These are phyloP conservation scores for Suillus subaureus DNA, from an alignment of 768 basidiomycete genomes.

Conservation along the genomic window DNA sequence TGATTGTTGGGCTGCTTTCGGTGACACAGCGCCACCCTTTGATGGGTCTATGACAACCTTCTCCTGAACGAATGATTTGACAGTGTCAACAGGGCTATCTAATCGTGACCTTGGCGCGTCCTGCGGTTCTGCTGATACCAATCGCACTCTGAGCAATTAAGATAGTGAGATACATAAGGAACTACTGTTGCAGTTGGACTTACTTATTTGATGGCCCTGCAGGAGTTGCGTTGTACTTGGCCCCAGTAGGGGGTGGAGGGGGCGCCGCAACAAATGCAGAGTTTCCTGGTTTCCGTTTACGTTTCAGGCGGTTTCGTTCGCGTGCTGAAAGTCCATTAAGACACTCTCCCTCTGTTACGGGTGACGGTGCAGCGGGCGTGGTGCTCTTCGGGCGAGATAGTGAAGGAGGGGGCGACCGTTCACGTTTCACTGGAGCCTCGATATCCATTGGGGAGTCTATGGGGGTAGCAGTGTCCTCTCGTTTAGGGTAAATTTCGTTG, in stretches of 20 bases:
- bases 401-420: conserved; percentile 37
- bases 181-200: conserved; percentile 18
- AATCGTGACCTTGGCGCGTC: conserved; percentile 52
- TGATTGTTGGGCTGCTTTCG: conserved; percentile 75
- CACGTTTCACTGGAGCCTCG: conserved; percentile 41
- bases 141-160: conserved; percentile 57
- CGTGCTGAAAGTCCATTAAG: conserved; percentile 75
- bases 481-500: conserved; percentile 40
- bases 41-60: conserved; percentile 78
- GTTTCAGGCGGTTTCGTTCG: conserved; percentile 91
- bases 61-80: conserved; percentile 46
- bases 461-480: conserved; percentile 37
- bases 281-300: conserved; percentile 90
- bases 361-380: conserved; percentile 50
- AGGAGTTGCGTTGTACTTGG: conserved; percentile 64
- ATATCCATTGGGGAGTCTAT: conserved; percentile 48
- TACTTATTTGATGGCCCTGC: conserved; percentile 63
- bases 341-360: conserved; percentile 51
- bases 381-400: conserved; percentile 43
- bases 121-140: conserved; percentile 68
- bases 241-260: conserved; percentile 55
- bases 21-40: conserved; percentile 83
- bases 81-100: conserved; percentile 53
- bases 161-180: conserved; percentile 2
- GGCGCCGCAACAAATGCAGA: conserved; percentile 79